Evolutionary conservation across 78 protist genomes (phyloP).

Genomic region (Chrysochromulina tobinii): DNA sequence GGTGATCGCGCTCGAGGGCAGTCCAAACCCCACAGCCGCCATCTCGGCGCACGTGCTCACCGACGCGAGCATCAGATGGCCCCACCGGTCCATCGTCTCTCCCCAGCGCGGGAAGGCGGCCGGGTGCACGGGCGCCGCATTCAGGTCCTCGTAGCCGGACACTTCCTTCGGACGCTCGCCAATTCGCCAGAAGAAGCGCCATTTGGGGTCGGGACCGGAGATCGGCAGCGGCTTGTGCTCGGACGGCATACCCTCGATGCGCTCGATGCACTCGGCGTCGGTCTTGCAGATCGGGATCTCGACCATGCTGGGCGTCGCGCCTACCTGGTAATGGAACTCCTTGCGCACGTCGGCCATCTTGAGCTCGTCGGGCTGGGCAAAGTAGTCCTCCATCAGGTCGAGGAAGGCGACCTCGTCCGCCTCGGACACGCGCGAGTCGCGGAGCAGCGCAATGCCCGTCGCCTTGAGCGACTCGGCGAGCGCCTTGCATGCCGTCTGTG

Average conservation of each 20-base stretch:
- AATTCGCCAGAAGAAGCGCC: conserved; percentile 89
- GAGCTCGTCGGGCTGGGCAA: conserved; percentile 64
- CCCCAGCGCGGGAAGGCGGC: conserved; percentile 40
- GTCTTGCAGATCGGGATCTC: background rate
- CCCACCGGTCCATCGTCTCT: conserved; percentile 45
- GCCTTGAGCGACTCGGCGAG: background rate
- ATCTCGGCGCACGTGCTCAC: conserved; percentile 46
- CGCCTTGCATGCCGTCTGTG: background rate
- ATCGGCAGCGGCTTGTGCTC: conserved; percentile 10
- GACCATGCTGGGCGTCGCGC: conserved; percentile 76
- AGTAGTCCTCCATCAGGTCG: conserved; percentile 80
- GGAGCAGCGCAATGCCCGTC: conserved; percentile 30
- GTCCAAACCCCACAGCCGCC: conserved; percentile 62
- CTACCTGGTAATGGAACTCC: conserved; percentile 78
- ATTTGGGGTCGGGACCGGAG: conserved; percentile 80
- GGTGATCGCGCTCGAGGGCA: conserved; percentile 62
- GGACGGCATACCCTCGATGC: background rate
- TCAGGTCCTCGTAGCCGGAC: conserved; percentile 56
- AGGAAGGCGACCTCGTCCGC: conserved; percentile 37
- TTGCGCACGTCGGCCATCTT: conserved; percentile 77
- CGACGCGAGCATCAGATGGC: background rate
- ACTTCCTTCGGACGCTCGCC: conserved; percentile 79
- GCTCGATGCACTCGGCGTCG: background rate
- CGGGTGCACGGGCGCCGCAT: conserved; percentile 77
- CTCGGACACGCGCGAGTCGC: conserved; percentile 38